Percentiles rank a stretch among this genome's conserved stretches.
Evolutionary conservation across 1,139 yeast genomes (phyloP).

Genomic region (Hyphopichia burtonii): DNA sequence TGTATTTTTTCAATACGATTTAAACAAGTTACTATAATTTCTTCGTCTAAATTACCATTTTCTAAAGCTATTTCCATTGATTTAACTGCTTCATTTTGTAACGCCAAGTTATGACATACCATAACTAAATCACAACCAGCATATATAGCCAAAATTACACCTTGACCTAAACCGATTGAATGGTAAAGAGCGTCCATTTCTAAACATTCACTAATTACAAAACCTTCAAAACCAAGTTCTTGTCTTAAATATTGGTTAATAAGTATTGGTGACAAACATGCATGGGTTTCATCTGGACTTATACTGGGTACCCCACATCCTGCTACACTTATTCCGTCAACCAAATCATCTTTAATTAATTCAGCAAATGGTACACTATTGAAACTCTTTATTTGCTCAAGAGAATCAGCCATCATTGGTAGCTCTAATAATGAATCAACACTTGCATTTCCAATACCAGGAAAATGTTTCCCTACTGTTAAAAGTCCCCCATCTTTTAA

Average conservation of each 20-base stretch:
- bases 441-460: conserved; percentile 64
- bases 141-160: conserved; percentile 58
- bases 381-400: conserved; percentile 52
- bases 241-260: conserved; percentile 52
- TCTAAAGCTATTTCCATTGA: conserved; percentile 54
- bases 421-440: conserved; percentile 58
- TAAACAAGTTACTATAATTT: conserved; percentile 41
- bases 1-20: conserved; percentile 48
- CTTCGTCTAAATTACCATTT: conserved; percentile 53
- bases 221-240: conserved; percentile 56
- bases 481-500: conserved; percentile 55
- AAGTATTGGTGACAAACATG: conserved; percentile 60
- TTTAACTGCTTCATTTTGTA: conserved; percentile 60
- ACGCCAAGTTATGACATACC: conserved; percentile 57
- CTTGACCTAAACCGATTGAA: conserved; percentile 65
- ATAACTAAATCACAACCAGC: conserved; percentile 69
- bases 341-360: conserved; percentile 44
- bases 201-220: conserved; percentile 63
- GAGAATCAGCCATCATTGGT: conserved; percentile 59
- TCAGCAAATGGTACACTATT: conserved; percentile 55
- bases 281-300: conserved; percentile 61
- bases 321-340: conserved; percentile 64
- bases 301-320: conserved; percentile 70
- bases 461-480: conserved; percentile 64
- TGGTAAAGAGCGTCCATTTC: conserved; percentile 66